phyloP scores from a whole-genome alignment of 768 basidiomycete genomes.

The Leccinum rimulosum region DNA sequence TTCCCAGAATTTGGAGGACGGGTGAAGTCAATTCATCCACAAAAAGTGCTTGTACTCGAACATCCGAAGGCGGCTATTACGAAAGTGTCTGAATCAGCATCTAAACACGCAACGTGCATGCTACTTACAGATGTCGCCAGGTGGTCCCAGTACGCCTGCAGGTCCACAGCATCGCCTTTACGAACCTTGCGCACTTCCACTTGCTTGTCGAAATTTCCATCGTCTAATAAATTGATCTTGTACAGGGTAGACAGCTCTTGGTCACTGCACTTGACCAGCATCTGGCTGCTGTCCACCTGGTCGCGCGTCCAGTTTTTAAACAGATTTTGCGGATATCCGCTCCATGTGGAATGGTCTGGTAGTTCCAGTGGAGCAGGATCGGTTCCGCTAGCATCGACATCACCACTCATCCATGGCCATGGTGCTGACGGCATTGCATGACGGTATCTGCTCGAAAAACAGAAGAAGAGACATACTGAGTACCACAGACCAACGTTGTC shows the following conservation, averaged over 20 bases:
- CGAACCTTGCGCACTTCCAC: conserved; percentile 11
- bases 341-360: conserved; percentile 23
- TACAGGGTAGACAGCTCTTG: conserved; percentile 18
- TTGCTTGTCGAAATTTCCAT: conserved; percentile 19
- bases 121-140: conserved; percentile 26
- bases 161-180: conserved; percentile 9
- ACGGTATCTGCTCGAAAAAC: conserved; percentile 21
- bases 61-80: conserved; percentile 23
- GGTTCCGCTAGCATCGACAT: conserved; percentile 11
- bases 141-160: conserved; percentile 30
- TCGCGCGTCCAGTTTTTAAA: conserved; percentile 53
- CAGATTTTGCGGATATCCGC: conserved; percentile 45
- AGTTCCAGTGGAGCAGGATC: neutral
- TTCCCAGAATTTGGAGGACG: conserved; percentile 40
- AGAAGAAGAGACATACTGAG: neutral
- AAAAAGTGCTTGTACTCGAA: conserved; percentile 38
- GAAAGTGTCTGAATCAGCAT: neutral
- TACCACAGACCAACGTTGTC: neutral
- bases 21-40: conserved; percentile 36
- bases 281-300: conserved; percentile 39
- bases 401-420: conserved; percentile 40
- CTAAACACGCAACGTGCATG: neutral
- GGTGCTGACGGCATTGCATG: conserved; percentile 39
- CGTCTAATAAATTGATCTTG: conserved; percentile 15
- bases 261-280: conserved; percentile 24